Conservation (phyloP, 768 basidiomycete species). For the Psilocybe tampanensis region DNA sequence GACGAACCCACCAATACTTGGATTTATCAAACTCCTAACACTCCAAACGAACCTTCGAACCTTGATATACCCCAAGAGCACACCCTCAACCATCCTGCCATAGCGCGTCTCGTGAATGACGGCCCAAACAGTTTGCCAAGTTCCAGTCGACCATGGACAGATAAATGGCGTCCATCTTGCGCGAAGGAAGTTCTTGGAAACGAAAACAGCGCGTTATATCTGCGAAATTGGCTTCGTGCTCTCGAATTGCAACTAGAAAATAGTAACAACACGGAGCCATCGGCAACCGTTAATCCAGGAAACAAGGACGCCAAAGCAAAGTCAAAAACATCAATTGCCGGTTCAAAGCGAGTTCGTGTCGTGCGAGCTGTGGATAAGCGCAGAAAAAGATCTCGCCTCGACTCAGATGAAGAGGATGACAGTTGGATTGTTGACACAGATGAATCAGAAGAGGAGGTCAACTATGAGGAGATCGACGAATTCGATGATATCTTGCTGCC, state of each 20-base stretch:
- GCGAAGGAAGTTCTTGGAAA: slow-evolving; percentile 84
- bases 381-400: slow-evolving; percentile 56
- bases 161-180: slow-evolving; percentile 73
- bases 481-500: slow-evolving; percentile 15
- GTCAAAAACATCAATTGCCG: slow-evolving; percentile 30
- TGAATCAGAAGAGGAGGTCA: slow-evolving; percentile 37
- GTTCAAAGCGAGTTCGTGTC: slow-evolving; percentile 60
- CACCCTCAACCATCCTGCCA: slow-evolving; percentile 48
- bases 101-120: slow-evolving; percentile 39
- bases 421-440: slow-evolving; percentile 55
- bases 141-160: slow-evolving; percentile 61
- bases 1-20: slow-evolving; percentile 2
- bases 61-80: slow-evolving; percentile 31
- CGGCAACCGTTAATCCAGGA: neutral
- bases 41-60: slow-evolving; percentile 3
- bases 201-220: slow-evolving; percentile 64
- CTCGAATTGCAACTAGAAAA: slow-evolving; percentile 57
- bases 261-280: slow-evolving; percentile 9
- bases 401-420: slow-evolving; percentile 59
- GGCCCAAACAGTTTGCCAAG: slow-evolving; percentile 21
- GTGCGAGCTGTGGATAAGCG: slow-evolving; percentile 54
- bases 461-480: slow-evolving; percentile 20
- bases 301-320: slow-evolving; percentile 25
- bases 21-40: slow-evolving; percentile 4
- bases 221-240: slow-evolving; percentile 81